Evolutionary conservation across 768 basidiomycete species (phyloP).

Genomic region (Trametes villosa): DNA sequence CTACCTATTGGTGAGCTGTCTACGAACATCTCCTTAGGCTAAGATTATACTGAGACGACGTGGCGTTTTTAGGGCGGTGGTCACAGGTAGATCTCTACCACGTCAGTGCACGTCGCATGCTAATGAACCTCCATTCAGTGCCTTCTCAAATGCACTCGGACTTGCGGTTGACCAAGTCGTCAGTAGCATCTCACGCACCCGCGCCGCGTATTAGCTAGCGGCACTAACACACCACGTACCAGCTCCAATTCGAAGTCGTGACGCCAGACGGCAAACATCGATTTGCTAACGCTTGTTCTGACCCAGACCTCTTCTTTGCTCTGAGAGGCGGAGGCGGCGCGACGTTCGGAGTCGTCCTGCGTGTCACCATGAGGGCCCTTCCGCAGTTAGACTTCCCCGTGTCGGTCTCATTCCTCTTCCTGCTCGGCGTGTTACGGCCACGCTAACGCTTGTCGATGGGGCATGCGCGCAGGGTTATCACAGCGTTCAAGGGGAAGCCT

Average conservation of each 20-base stretch:
- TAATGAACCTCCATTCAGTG: no score
- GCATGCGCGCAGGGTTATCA: background rate
- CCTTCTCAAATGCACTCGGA: constrained; percentile 5
- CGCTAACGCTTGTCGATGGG: background rate
- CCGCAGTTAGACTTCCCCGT: background rate
- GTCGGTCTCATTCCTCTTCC: background rate
- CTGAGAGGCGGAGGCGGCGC: constrained; percentile 49
- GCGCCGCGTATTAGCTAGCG: background rate
- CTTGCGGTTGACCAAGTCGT: constrained; percentile 7
- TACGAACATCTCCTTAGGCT: background rate
- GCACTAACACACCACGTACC: background rate
- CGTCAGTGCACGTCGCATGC: background rate
- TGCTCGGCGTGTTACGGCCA: no score
- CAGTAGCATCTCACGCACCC: background rate
- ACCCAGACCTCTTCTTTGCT: constrained; percentile 58
- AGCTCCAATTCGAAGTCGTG: constrained; percentile 38
- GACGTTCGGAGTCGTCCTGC: constrained; percentile 39
- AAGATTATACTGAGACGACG: background rate
- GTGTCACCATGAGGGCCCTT: constrained; percentile 1
- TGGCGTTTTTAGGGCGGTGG: background rate
- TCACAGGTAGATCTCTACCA: background rate
- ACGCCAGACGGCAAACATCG: constrained; percentile 54
- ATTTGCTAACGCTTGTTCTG: constrained; percentile 49
- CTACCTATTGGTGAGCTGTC: background rate
- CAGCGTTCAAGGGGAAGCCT: background rate